These are phyloP conservation scores for Elsinoe fawcettii DNA, from an alignment of 2,329 filamentous ascomycete genomes.

Conservation along the genomic window DNA sequence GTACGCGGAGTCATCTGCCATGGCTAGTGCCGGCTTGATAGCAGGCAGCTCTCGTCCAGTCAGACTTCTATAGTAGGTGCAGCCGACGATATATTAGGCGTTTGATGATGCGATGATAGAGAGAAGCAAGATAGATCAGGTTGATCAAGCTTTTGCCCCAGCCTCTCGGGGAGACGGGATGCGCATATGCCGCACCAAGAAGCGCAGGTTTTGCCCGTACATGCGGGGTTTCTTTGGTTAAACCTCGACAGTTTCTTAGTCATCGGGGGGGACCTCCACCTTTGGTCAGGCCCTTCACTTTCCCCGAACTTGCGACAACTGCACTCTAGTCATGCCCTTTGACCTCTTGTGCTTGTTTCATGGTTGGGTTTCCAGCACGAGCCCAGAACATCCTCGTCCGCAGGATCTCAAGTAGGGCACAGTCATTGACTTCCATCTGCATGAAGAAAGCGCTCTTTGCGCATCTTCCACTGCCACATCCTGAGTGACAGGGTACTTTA, in stretches of 20 bases:
- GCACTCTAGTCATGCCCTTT: not conserved
- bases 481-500: too few species aligned
- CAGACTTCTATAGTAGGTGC: not conserved
- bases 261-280: not conserved
- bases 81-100: not conserved
- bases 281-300: not conserved
- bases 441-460: too few species aligned
- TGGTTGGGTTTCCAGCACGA: not conserved
- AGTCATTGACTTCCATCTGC: not conserved
- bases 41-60: not conserved
- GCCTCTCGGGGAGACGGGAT: not conserved
- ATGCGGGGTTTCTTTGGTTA: not conserved
- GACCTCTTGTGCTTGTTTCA: conserved; percentile 1
- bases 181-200: not conserved
- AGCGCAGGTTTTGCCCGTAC: not conserved
- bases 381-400: not conserved
- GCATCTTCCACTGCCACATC: too few species aligned
- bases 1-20: not conserved
- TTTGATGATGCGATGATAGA: not conserved
- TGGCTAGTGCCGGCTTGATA: not conserved
- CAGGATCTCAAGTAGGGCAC: not conserved
- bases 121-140: not conserved
- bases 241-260: not conserved
- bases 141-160: not conserved
- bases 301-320: not conserved